Evolutionary conservation across 2,329 filamentous ascomycete species (phyloP), one percentile per base, ranked within the genome.

Genomic region (Ascochyta clinopodiicola): DNA sequence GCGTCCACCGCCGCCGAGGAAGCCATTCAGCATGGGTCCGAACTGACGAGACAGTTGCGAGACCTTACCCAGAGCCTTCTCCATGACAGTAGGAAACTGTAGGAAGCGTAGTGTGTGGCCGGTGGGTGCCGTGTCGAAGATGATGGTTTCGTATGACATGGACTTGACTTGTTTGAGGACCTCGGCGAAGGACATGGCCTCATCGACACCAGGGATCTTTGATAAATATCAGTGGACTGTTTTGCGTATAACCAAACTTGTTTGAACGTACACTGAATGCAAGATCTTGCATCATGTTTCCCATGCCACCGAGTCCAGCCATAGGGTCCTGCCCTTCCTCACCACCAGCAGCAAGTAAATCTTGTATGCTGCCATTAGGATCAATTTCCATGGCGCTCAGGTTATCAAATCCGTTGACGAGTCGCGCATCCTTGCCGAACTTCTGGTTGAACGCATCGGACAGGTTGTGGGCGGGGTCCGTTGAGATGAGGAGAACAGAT

Each of bases 121-220:
- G 15, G 95, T 99, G 15, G 95, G 95, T 3, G 95, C 95, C 31
- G 95, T 99, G 78, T 99, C 95, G 85, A 99, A 99, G 77, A 99
- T 91, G 80, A 99, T 98, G 71, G 94, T 92, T 78, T 98, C 95
- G 85, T 99, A 99, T 44, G 92, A 96, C 74, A 98, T 90, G 36
- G 92, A 96, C 81, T 98, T 98, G 81, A 99, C 95, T 79, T 99
- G 95, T 80, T 99, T 99, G 71, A 99, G 85, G 62, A 99, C 95
- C 81, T 99, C 95, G 75, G 95, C 95, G 74, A 99, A 99, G 53
- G 93, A 97, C 95, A 99, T 99, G 77, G 95, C 95, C 79, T 99
- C 95, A 75, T 99, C 95, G 60, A 99, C 96, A 79, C 95, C 95
- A 17, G 95, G 95, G 60, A 99, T 99, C 91, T 96, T 47, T 24